Percentiles rank a stretch among this genome's conserved stretches.
Conservation (phyloP, 306 rosid species). For the Sicyos baderoa region DNA sequence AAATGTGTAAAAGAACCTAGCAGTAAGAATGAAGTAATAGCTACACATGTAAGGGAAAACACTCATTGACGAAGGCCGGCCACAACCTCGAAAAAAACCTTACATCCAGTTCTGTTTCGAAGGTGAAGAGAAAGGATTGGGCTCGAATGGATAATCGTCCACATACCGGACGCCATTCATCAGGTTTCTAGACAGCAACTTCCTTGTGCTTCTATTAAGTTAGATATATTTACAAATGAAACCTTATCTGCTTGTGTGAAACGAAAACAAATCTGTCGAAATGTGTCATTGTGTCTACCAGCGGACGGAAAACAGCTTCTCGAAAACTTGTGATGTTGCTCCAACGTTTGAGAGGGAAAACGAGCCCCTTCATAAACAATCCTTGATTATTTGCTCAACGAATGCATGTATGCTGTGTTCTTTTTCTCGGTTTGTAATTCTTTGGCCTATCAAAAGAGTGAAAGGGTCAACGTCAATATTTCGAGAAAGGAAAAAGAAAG, state of each 20-base stretch:
- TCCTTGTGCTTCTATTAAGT: conserved; percentile 47
- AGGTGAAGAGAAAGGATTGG: conserved; percentile 46
- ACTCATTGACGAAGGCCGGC: conserved; percentile 40
- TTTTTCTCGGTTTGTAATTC: background rate
- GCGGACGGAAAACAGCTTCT: background rate
- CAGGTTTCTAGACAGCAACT: conserved; percentile 46
- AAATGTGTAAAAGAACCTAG: conserved; percentile 8
- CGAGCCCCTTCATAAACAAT: conserved; percentile 1
- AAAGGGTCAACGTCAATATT: background rate
- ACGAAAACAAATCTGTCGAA: conserved; percentile 15
- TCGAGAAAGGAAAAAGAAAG: background rate
- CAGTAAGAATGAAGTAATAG: conserved; percentile 16
- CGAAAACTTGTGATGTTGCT: conserved; percentile 1
- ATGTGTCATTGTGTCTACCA: background rate
- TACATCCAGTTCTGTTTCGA: conserved; percentile 43
- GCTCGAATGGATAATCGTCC: conserved; percentile 34
- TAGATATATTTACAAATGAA: conserved; percentile 94
- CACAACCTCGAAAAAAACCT: conserved; percentile 49
- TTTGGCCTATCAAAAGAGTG: conserved; percentile 10
- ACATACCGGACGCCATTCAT: conserved; percentile 36
- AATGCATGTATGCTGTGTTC: background rate
- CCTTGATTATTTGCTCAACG: background rate
- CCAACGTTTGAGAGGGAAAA: conserved; percentile 8
- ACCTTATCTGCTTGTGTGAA: conserved; percentile 36
- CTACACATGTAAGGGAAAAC: conserved; percentile 15